A percentile compares a stretch with the other conserved stretches of the same genome.
Conservation (phyloP, 208 protist genomes). For the Endotrypanum monterogeii region DNA sequence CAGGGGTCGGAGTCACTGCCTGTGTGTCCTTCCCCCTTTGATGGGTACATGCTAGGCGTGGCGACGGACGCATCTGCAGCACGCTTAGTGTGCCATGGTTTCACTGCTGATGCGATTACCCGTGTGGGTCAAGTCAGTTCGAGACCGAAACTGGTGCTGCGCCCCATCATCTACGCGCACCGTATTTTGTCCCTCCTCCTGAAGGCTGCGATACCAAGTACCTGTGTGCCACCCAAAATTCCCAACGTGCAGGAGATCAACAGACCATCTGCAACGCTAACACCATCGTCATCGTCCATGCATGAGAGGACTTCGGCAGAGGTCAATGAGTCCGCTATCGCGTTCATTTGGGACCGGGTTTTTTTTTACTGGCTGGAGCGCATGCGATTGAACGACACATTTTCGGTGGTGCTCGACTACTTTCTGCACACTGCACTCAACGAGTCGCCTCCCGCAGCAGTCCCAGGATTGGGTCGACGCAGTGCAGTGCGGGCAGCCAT, state of each 20-base stretch:
- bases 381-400: conserved; percentile 58
- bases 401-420: conserved; percentile 60
- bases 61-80: conserved; percentile 20
- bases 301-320: background rate
- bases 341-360: conserved; percentile 46
- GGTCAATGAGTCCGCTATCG: conserved; percentile 18
- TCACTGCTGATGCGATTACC: background rate
- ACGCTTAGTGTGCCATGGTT: background rate
- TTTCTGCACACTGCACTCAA: conserved; percentile 69
- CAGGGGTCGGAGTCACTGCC: conserved; percentile 46
- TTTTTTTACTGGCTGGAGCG: conserved; percentile 74
- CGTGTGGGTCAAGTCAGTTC: conserved; percentile 5
- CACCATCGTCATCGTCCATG: background rate
- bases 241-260: background rate
- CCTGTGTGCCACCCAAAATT: background rate
- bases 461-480: conserved; percentile 37
- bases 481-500: conserved; percentile 50
- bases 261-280: background rate
- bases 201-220: conserved; percentile 27
- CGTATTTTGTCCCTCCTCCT: conserved; percentile 56
- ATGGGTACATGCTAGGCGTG: conserved; percentile 49
- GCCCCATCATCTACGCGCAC: conserved; percentile 58
- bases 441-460: conserved; percentile 43
- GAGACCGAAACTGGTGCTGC: conserved; percentile 21
- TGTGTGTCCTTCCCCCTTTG: conserved; percentile 61